Base-by-base conservation (phyloP, 2,329 filamentous ascomycete genomes). In the Fusarium chuoi region DNA sequence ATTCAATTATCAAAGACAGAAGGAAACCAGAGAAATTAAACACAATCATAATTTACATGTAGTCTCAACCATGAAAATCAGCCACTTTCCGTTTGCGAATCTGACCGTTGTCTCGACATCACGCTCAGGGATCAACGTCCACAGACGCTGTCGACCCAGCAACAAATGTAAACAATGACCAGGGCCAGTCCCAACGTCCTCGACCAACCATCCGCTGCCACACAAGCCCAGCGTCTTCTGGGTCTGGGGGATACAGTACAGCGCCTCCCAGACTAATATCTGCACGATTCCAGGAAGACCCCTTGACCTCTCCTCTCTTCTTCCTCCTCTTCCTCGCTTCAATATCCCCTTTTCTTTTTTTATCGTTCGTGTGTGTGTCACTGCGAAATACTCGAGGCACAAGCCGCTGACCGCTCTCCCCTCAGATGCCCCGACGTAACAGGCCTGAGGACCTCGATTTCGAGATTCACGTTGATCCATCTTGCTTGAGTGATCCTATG, bases 401-500 rank as follows among this genome's bases (percentile, higher is more conserved):
- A 46, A 41, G 9, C 13, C 46, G 65, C 56, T 57, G 69, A 61
- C 58, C 55, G 60, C 38, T 62, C 58, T 48, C 63, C 51, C 64
- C 57, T 73, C 73, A 71, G 62, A 80, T 80, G 77, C 74, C 78
- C 77, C 78, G 80, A 71, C 77, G 77, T 45, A 77, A 75, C 24
- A 78, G 73, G 69, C 75, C 69, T 55, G 74, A 78, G 62, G 82
- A 85, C 68, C 74, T 81, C 73, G 83, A 87, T 72, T 87, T 88
- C 69, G 79, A 86, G 14, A 87, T 86, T 73, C 84, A 85, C 81
- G 81, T 86, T 76, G 86, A 88, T 76, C 78, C 79, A 48, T 86
- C 84, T 61, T 87, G 84, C 75, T 52, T 84, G 62, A 84, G 79
- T 76, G 81, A 81, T 46, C 80, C 81, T 64, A 84, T 85, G 81